Evolutionary conservation across 768 basidiomycete genomes (phyloP), one percentile per base, ranked within the genome.

Genomic region (Boletus subparvulus): DNA sequence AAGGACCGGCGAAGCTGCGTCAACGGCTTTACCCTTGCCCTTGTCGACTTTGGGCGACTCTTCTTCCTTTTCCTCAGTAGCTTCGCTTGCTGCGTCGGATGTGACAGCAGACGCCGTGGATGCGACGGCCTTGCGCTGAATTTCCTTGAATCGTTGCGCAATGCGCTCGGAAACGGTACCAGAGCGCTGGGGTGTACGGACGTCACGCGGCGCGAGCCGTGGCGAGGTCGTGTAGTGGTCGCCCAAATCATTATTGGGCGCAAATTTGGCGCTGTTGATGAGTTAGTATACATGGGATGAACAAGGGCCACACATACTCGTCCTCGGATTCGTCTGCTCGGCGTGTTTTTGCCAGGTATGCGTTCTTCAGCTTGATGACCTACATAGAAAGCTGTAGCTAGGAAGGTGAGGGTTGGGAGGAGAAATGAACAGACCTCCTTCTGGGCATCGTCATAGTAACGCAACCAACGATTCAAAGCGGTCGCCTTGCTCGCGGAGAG

Each of bases 271-370:
- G 70, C 94, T 96, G 65, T 50, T 39, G 56, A 59, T 60, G 54
- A 58, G 37, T 61, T 28, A 68, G 55, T 14, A 37, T 30, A 26
- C 3, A 35, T 11, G 8, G n/a, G 13, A 36, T 28, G 42, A 47
- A 50, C 32, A 43, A 49, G 48, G 39, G 30, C 13, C 14, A 2
- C 6, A 78, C 92, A 65, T 72, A 96, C 94, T 96, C 94, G 69
- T 97, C 94, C 69, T 93, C 93, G 9, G 88, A 87, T 67, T 97
- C 94, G 64, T 97, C 94, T 16, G 94, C 94, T 40, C 83, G 82
- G 52, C 91, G 83, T 0, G 83, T 86, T 72, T 94, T 96, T 33
- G 79, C 72, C 12, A 92, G 70, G 67, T 96, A 96, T 52, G 83
- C 78, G 50, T 86, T 80, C 73, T 90, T 93, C 60, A 94, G 74